phyloP scores from a whole-genome alignment of 2,329 filamentous ascomycete species.

The Fusarium verticillioides region DNA sequence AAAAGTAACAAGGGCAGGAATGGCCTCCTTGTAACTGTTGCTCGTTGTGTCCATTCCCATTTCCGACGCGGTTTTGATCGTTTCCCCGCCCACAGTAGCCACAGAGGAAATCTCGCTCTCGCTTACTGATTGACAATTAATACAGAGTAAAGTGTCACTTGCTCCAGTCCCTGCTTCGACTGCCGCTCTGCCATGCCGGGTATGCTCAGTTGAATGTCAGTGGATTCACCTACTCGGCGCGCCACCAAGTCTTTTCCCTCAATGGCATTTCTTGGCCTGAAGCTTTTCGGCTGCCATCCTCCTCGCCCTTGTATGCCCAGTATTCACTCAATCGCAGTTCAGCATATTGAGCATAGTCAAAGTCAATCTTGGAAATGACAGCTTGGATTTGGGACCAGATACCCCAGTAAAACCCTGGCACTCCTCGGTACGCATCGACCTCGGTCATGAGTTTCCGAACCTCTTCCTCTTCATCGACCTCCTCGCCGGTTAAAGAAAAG shows the following conservation, averaged over 20 bases:
- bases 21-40: slow-evolving; percentile 29
- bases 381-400: slow-evolving; percentile 97
- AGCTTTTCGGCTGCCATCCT: slow-evolving; percentile 67
- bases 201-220: background rate
- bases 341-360: slow-evolving; percentile 94
- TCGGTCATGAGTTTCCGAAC: slow-evolving; percentile 77
- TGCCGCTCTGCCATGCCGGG: background rate
- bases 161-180: slow-evolving; percentile 17
- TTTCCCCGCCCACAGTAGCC: slow-evolving; percentile 11
- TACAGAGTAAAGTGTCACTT: slow-evolving; percentile 7
- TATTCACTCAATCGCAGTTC: slow-evolving; percentile 89
- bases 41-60: slow-evolving; percentile 25
- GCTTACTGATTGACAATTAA: slow-evolving; percentile 10
- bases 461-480: slow-evolving; percentile 68
- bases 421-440: slow-evolving; percentile 86
- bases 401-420: slow-evolving; percentile 92
- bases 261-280: slow-evolving; percentile 72
- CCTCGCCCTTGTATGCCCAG: slow-evolving; percentile 87
- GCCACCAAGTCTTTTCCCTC: slow-evolving; percentile 83
- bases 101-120: slow-evolving; percentile 11
- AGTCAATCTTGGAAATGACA: slow-evolving; percentile 93
- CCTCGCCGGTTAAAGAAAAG: slow-evolving; percentile 61
- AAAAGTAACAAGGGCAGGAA: slow-evolving; percentile 6
- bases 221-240: slow-evolving; percentile 33
- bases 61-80: slow-evolving; percentile 12